These are phyloP conservation scores for Phytopythium mirpurense DNA, from an alignment of 352 stramenopile genomes.

Conservation along the genomic window DNA sequence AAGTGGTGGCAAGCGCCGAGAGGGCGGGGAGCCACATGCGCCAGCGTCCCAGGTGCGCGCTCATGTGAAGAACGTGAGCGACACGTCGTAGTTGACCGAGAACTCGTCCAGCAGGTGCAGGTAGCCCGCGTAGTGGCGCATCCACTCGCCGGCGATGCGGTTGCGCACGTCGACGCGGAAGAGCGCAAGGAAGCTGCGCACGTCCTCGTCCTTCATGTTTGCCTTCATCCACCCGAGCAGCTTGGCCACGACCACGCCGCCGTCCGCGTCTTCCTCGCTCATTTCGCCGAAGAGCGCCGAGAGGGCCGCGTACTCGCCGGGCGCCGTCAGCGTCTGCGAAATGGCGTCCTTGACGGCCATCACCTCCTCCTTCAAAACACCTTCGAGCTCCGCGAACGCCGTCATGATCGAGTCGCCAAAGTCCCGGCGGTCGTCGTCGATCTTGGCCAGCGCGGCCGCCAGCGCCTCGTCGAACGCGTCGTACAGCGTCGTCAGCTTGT, in stretches of 20 bases:
- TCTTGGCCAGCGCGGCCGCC: conserved; percentile 35
- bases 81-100: conserved; percentile 50
- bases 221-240: conserved; percentile 69
- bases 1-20: background rate
- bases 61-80: conserved; percentile 66
- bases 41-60: background rate
- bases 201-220: conserved; percentile 38
- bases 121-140: conserved; percentile 59
- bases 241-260: conserved; percentile 51
- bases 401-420: conserved; percentile 34
- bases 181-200: conserved; percentile 43
- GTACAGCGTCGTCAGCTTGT: conserved; percentile 61
- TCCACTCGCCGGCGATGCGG: conserved; percentile 60
- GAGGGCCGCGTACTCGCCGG: conserved; percentile 55
- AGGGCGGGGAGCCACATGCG: background rate
- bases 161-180: conserved; percentile 50
- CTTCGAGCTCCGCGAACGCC: conserved; percentile 47
- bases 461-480: conserved; percentile 53
- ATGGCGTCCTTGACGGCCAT: conserved; percentile 46
- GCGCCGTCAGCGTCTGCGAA: conserved; percentile 40
- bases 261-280: conserved; percentile 35
- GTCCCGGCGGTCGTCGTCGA: conserved; percentile 43
- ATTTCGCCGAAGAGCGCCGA: conserved; percentile 60
- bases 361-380: conserved; percentile 47
- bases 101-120: conserved; percentile 65